These are phyloP conservation scores for Myriosclerotinia scirpicola DNA, from an alignment of 2,329 filamentous ascomycete species.

Conservation along the genomic window DNA sequence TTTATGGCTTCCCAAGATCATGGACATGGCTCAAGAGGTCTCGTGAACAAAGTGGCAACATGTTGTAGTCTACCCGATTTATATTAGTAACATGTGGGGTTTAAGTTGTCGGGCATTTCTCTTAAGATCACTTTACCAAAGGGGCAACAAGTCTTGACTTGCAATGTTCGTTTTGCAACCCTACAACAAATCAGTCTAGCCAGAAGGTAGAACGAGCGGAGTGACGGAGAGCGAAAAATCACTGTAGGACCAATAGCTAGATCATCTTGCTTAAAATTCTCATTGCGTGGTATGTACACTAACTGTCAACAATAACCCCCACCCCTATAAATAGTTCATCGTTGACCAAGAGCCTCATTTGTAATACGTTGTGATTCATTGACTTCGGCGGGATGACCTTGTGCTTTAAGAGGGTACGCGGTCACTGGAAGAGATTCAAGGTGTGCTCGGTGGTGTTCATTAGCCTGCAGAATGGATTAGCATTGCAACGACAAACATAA, in stretches of 20 bases:
- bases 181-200: not conserved
- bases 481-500: not conserved
- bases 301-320: constrained; percentile 20
- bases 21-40: not conserved
- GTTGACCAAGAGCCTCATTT: constrained; percentile 58
- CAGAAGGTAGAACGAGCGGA: not conserved
- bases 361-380: constrained; percentile 58
- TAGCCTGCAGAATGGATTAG: constrained; percentile 58
- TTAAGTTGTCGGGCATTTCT: not conserved
- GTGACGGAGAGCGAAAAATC: not conserved
- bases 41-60: not conserved
- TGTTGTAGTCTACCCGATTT: not conserved
- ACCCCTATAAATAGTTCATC: constrained; percentile 44
- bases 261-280: constrained; percentile 17
- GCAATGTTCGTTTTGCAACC: not conserved
- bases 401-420: constrained; percentile 75
- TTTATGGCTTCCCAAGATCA: not conserved
- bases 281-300: constrained; percentile 35
- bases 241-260: not conserved
- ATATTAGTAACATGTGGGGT: not conserved
- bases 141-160: not conserved
- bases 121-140: not conserved
- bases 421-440: constrained; percentile 79
- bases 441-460: constrained; percentile 83
- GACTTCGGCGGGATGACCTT: constrained; percentile 58